Base-by-base conservation (phyloP, 1,284 basidiomycete species). In the Puccinia coronata region DNA sequence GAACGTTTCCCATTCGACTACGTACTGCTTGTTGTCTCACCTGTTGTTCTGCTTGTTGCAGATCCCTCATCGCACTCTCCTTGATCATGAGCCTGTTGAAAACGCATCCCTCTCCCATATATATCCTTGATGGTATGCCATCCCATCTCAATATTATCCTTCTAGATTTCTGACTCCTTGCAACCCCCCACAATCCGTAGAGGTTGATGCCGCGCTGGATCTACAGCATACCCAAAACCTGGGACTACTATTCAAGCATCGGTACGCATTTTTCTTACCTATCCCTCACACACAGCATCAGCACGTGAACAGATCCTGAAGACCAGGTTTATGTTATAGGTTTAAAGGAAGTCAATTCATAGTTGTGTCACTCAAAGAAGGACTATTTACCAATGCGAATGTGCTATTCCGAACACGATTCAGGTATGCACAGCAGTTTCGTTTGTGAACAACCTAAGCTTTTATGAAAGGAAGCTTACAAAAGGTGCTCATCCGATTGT, bases 261-360 rank as follows among this genome's bases (percentile, higher is more conserved):
- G 57, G 63, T 71, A 49, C 41, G 67, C 31, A 23, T 53, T 47
- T 41, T 20, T 28, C 70, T 69, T 43, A 85, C 98, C 96, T 11
- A 92, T 82, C 82, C 69, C 14, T 16, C 2, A 0, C 36, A 70
- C 9, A 12, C 20, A 41, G 23, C 20, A 34, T 63, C 20, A 9
- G 51, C 14, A n/a, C 11, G 34, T 23, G 36, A 11, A n/a, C 11
- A 23, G 36, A 14, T 41, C 18, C 36, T 73, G 25, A 20, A 39
- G 20, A n/a, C 1, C 8, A 11, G 47, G 20, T 12, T n/a, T 47
- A n/a, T n/a, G n/a, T 98, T 98, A 98, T 90, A 91, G 97, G n/a
- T 99, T 99, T 90, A 94, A 94, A 87, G 96, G 96, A 67, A 93
- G 92, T 25, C 96, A 98, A 86, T 98, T 99, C 87, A 98, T 98